Evolutionary conservation across 2,329 filamentous ascomycete genomes (phyloP), one percentile per base, ranked within the genome.

Genomic region (Colletotrichum magnum): DNA sequence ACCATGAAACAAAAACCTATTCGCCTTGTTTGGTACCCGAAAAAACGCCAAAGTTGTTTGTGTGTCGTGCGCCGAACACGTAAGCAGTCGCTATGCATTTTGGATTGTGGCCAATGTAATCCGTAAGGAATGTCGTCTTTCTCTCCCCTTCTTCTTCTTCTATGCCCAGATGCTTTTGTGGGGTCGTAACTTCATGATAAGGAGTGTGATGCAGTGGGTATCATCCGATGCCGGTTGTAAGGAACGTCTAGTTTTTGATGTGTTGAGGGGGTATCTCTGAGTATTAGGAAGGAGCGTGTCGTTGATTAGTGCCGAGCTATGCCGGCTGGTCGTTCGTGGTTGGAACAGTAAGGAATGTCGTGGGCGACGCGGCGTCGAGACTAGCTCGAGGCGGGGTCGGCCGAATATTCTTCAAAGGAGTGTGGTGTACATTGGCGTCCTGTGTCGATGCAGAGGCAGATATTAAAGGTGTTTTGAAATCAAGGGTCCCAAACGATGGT

Each of bases 21-120:
- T 7, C 32, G 32, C 53, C 41, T 58, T 50, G 54, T 57, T 62
- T 60, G 61, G 43, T 53, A 54, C 66, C 66, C 50, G 16, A 54
- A 50, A 28, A 36, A 68, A 69, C 66, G 66, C 66, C 66, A 18
- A 50, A 54, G 28, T 64, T 32, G 32, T 66, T 47, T 52, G n/a
- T 62, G 58, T 62, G 48, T 69, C 59, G 24, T 59, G 66, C 66
- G 64, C 68, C 63, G 58, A 69, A 70, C 68, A 70, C 58, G 72
- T 77, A 82, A 83, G 83, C 81, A 85, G 83, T 84, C 85, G 86
- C 85, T 86, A 87, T 88, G 85, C 85, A 86, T 79, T 84, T 83
- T 83, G 81, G 82, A 80, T 82, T 82, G 75, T 77, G 51, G 68
- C 68, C 68, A 68, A 68, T 59, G 58, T 64, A 59, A 53, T 69